Evolutionary conservation across 2,329 filamentous ascomycete genomes (phyloP).

Genomic region (Aureobasidium sp.): DNA sequence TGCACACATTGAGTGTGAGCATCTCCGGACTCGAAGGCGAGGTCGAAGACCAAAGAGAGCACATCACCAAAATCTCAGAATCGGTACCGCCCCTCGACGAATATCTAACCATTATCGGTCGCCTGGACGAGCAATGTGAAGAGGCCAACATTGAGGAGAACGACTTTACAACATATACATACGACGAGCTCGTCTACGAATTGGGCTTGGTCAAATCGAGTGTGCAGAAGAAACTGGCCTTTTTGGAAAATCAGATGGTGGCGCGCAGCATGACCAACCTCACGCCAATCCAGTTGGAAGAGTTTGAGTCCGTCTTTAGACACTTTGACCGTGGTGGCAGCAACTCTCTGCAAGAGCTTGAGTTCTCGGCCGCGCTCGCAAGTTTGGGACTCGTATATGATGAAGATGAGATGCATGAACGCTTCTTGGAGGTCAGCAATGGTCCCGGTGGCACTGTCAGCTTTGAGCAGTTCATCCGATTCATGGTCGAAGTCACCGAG

Average conservation of each 20-base stretch:
- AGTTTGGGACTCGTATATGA: slow-evolving; percentile 92
- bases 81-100: slow-evolving; percentile 84
- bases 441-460: slow-evolving; percentile 67
- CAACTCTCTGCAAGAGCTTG: slow-evolving; percentile 84
- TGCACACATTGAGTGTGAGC: slow-evolving; percentile 89
- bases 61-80: slow-evolving; percentile 76
- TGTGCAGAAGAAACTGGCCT: slow-evolving; percentile 91
- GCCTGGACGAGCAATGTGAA: slow-evolving; percentile 77
- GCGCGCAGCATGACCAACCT: slow-evolving; percentile 98
- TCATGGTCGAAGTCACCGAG: slow-evolving; percentile 98
- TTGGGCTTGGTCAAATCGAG: slow-evolving; percentile 82
- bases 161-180: slow-evolving; percentile 98
- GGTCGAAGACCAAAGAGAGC: slow-evolving; percentile 84
- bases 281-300: slow-evolving; percentile 94
- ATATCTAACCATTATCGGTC: slow-evolving; percentile 80
- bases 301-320: slow-evolving; percentile 96
- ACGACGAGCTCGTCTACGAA: slow-evolving; percentile 93
- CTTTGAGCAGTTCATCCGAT: slow-evolving; percentile 97
- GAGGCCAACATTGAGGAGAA: slow-evolving; percentile 99
- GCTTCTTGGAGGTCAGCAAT: slow-evolving; percentile 79
- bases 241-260: slow-evolving; percentile 97
- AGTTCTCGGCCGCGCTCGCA: slow-evolving; percentile 93
- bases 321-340: slow-evolving; percentile 93
- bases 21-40: slow-evolving; percentile 97
- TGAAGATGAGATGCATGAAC: slow-evolving; percentile 95